Evolutionary conservation across 108 stramenopile species (phyloP), one percentile per base, ranked within the genome.

Genomic region (Cyclostephanos invisitatus): DNA sequence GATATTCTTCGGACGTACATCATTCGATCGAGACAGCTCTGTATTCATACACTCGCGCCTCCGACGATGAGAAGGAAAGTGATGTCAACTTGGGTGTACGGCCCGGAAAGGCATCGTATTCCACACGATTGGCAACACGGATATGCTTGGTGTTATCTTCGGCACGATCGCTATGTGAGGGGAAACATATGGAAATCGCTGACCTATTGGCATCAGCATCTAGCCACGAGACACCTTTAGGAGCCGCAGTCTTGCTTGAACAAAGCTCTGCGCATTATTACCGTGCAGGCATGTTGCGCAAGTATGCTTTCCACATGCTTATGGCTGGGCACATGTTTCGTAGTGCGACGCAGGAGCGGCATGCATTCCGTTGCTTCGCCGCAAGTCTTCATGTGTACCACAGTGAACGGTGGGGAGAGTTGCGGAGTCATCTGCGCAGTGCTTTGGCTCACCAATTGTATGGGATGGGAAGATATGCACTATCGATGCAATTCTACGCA

Each of bases 301-400:
- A 95, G 55, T 95, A 87, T 81, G 87, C 91, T 27, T 95, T 95
- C 72, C 94, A 95, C 74, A 92, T 95, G 88, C 86, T 95, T 64
- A 92, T 95, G 91, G 87, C 87, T 59, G 94, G 94, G 12, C 94
- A 95, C 72, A 92, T 95, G 94, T 95, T 91, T 74, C 88, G 91
- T 62, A 85, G 88, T 51, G 89, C 88, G 12, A 72, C 69, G 20
- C 93, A 92, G 82, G 87, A 94, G 14, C 85, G 88, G 22, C 93
- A 94, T 69, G 91, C 91, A 37, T 89, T 94, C 70, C 90, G 93
- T 15, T 94, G 93, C 70, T 94, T 94, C 58, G 78, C 89, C 5
- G 86, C 86, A 22, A 86, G 90, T 22, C 77, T 94, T 20, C 86
- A 87, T 66, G 79, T 94, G 4, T 94, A 94, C 54, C 86, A 88